A percentile compares a stretch with the other conserved stretches of the same genome.
phyloP scores from a whole-genome alignment of 805 yeast species.

The Candida tibetensis region DNA sequence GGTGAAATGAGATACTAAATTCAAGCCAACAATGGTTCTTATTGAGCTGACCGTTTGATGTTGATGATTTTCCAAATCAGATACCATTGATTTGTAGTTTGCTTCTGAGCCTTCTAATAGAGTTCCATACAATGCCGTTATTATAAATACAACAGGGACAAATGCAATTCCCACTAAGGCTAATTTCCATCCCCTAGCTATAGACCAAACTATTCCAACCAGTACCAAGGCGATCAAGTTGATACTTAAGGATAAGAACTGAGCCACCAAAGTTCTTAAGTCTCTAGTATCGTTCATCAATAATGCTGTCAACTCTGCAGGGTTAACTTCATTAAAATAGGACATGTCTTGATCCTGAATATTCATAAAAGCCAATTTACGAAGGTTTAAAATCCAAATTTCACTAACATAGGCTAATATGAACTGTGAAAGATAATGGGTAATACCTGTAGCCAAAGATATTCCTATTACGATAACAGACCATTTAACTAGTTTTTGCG shows the following conservation, averaged over 20 bases:
- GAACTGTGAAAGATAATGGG: conserved; percentile 50
- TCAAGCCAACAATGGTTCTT: conserved; percentile 60
- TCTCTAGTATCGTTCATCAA: conserved; percentile 82
- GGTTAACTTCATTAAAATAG: conserved; percentile 49
- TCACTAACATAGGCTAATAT: conserved; percentile 62
- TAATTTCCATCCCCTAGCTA: conserved; percentile 79
- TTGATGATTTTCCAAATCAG: conserved; percentile 48
- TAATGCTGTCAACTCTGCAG: conserved; percentile 60
- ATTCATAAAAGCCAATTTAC: conserved; percentile 47
- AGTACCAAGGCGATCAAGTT: conserved; percentile 53
- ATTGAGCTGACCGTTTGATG: conserved; percentile 58
- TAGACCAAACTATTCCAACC: conserved; percentile 74
- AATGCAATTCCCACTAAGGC: conserved; percentile 78
- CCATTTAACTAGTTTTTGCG: conserved; percentile 54
- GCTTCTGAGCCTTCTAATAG: conserved; percentile 56
- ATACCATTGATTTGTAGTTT: conserved; percentile 54
- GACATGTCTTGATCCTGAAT: conserved; percentile 50
- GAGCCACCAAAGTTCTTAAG: conserved; percentile 60
- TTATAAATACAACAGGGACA: conserved; percentile 57
- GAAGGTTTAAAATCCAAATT: conserved; percentile 55
- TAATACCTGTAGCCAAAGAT: conserved; percentile 60
- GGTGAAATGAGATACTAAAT: conserved; percentile 49
- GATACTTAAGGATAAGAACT: conserved; percentile 53
- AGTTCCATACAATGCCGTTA: conserved; percentile 52
- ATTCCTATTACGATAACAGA: conserved; percentile 60